phyloP scores from a whole-genome alignment of 73 alveolate genomes.

The Paramecium tetraurelia region DNA sequence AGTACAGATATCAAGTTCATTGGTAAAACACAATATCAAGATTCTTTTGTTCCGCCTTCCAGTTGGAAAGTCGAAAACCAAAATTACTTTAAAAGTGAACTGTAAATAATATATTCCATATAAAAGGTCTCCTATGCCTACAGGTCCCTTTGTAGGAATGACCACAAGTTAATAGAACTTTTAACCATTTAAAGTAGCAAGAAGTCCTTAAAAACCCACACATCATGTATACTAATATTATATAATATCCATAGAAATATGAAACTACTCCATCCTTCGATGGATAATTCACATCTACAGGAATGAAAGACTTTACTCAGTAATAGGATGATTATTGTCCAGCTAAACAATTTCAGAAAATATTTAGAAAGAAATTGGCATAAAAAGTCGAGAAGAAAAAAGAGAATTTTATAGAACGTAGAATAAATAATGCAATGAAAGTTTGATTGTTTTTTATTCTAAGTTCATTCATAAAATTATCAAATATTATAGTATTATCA shows the following conservation, averaged over 20 bases:
- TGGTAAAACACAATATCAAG: slow-evolving; percentile 9
- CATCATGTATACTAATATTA: not conserved
- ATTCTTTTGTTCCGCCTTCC: not conserved
- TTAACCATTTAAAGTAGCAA: not conserved
- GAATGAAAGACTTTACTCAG: slow-evolving; percentile 5
- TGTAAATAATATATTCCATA: not conserved
- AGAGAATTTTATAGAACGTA: not conserved
- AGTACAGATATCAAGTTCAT: slow-evolving; percentile 20
- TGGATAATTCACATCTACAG: slow-evolving; percentile 41
- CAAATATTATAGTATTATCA: not conserved
- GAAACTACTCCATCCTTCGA: slow-evolving; percentile 49
- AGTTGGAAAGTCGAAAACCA: not conserved
- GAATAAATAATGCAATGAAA: slow-evolving; percentile 29
- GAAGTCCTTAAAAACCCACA: slow-evolving; percentile 17
- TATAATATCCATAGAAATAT: not conserved
- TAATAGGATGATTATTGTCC: slow-evolving; percentile 23
- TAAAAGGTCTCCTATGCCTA: slow-evolving; percentile 1
- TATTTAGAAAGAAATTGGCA: slow-evolving; percentile 26
- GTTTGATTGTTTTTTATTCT: not conserved
- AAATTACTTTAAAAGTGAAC: not conserved
- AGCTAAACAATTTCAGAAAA: not conserved
- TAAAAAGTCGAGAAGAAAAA: not conserved
- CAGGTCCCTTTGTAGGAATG: slow-evolving; percentile 27
- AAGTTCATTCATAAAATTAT: not conserved
- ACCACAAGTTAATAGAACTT: slow-evolving; percentile 17